Conservation (phyloP, 495 filamentous ascomycete genomes). For the Chaetomium tenue region DNA sequence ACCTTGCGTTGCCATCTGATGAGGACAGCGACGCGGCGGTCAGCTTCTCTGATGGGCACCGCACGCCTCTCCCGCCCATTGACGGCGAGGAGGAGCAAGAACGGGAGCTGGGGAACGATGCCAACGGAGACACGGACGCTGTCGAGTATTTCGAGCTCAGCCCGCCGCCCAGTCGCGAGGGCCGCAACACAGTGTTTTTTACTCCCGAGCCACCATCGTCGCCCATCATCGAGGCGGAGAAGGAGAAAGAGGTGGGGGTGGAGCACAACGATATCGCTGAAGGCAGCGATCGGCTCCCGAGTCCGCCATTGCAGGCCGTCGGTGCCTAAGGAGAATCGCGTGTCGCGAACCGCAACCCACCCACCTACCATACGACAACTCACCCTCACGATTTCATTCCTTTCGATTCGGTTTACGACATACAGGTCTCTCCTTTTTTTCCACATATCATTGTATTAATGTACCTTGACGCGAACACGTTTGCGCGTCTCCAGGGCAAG, state of each 20-base stretch:
- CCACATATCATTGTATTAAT: constrained; percentile 17
- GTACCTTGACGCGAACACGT: constrained; percentile 7
- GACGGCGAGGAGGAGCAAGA: constrained; percentile 42
- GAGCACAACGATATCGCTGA: constrained; percentile 25
- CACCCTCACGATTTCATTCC: not conserved
- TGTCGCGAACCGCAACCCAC: not conserved
- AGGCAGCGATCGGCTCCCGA: constrained; percentile 37
- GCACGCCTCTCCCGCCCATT: constrained; percentile 53
- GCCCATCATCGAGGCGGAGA: constrained; percentile 29
- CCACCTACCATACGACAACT: not conserved
- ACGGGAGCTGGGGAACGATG: not conserved
- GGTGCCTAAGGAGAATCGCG: constrained; percentile 29
- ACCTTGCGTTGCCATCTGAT: constrained; percentile 47
- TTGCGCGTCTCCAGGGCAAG: not conserved
- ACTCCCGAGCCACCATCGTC: constrained; percentile 45
- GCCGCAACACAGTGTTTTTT: constrained; percentile 43
- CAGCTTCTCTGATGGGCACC: constrained; percentile 56
- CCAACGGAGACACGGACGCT: constrained; percentile 16
- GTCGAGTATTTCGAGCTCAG: constrained; percentile 25
- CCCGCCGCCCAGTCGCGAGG: constrained; percentile 31
- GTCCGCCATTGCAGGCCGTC: constrained; percentile 43
- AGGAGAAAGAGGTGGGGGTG: constrained; percentile 19
- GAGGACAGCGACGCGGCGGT: constrained; percentile 57
- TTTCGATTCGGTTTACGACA: constrained; percentile 1
- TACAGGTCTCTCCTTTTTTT: constrained; percentile 6